Base-by-base conservation (phyloP, 2,329 filamentous ascomycete species). In the Colletotrichum musae region DNA sequence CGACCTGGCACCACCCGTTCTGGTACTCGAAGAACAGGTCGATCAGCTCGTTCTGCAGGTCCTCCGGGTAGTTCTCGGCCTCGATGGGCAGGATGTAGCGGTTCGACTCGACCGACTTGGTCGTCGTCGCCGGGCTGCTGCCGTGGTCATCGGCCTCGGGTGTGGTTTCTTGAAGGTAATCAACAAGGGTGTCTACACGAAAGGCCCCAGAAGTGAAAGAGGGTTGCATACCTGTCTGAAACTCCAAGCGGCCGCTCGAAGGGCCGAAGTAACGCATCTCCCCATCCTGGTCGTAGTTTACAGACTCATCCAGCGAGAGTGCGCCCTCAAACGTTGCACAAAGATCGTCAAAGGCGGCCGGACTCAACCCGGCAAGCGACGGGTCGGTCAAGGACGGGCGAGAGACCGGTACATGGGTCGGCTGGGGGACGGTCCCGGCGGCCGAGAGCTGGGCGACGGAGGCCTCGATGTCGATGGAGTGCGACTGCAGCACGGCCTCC, bases 11-110 rank as follows among this genome's bases (percentile, higher is more conserved):
- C 78, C 79, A 81, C 0, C 80, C 79, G 13, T 79, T 76, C 24
- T 81, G 78, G 76, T 79, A 82, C 12, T 72, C 70, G 52, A 81
- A 82, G 58, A 79, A 81, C 1, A 80, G 58, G 28, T 79, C 75
- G 9, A 81, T 74, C 9, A 77, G 61, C 43, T 80, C 74, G 13
- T 73, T 71, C 53, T 75, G 72, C 0, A 80, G 71, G 9, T 75
- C 73, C 13, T 73, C 72, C 5, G 70, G 50, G 1, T 68, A 71
- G n/a, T 62, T 50, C 18, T 58, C 67, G 7, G 18, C 45, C 28
- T 64, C 58, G 18, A 61, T 26, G 3, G 58, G 70, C 5, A 56
- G 69, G n/a, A 62, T 72, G 32, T 47, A 71, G 24, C 47, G 53
- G 32, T 65, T 69, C n/a, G 28, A 60, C 24, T 56, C 70, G 15